phyloP scores from a whole-genome alignment of 495 filamentous ascomycete species.

The Zalerion maritima region DNA sequence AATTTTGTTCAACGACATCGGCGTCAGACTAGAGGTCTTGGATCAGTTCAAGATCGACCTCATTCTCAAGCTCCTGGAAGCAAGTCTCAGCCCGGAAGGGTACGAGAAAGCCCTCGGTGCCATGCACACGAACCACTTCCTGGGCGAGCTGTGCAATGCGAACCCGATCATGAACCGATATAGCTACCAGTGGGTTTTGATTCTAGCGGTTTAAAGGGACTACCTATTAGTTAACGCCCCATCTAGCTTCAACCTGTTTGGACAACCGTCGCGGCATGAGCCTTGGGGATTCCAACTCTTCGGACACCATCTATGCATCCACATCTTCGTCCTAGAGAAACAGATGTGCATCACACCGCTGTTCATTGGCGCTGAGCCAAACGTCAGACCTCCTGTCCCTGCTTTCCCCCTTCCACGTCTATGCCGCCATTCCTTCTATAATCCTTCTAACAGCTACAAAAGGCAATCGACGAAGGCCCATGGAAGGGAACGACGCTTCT shows the following conservation, averaged over 20 bases:
- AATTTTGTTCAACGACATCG: slow-evolving; percentile 46
- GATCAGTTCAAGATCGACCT: slow-evolving; percentile 23
- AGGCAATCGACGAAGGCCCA: slow-evolving; percentile 53
- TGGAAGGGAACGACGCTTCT: slow-evolving; percentile 47
- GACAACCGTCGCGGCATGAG: slow-evolving; percentile 27
- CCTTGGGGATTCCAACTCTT: slow-evolving; percentile 66
- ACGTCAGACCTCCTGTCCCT: too few relatives aligned
- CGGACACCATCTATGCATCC: slow-evolving; percentile 62
- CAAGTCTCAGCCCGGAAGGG: slow-evolving; percentile 49
- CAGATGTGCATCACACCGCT: slow-evolving; percentile 53
- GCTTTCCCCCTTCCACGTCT: too few relatives aligned
- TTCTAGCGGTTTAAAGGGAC: slow-evolving; percentile 5
- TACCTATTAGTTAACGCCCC: too few relatives aligned
- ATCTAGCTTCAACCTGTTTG: too few relatives aligned
- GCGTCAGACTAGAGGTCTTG: slow-evolving; percentile 51
- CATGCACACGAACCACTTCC: slow-evolving; percentile 67
- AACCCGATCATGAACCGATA: slow-evolving; percentile 53
- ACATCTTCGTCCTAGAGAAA: slow-evolving; percentile 43
- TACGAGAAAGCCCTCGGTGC: slow-evolving; percentile 54
- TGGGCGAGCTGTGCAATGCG: slow-evolving; percentile 50
- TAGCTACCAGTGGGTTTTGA: slow-evolving; percentile 55
- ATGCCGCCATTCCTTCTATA: too few relatives aligned
- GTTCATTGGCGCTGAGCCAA: slow-evolving; percentile 68
- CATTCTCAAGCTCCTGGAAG: slow-evolving; percentile 37
- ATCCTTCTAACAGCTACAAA: too few relatives aligned